Evolutionary conservation across 2,329 filamentous ascomycete species (phyloP), one percentile per base, ranked within the genome.

Genomic region (Phialophora macrospora): DNA sequence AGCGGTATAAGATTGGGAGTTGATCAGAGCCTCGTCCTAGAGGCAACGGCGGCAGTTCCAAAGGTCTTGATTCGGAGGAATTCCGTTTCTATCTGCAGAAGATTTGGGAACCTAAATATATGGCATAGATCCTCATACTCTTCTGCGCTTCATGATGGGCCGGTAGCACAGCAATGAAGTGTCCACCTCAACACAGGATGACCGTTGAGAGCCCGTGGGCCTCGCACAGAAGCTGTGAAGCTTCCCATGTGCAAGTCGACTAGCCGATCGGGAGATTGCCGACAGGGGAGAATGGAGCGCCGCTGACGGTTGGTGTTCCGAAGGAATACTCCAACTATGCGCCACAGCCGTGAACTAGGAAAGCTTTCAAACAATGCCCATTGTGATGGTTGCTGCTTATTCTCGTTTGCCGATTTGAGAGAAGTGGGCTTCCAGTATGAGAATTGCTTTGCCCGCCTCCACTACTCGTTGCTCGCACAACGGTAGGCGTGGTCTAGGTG

Each of bases 201-300:
- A 44, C 48, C 55, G 62, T 51, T 54, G 34, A n/a, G 38, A 44
- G 32, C 32, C 32, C 32, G 22, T 54, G 30, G 49, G 28, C 57
- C 52, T 48, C 11, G 28, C 49, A 4, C 24, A 6, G 46, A 54
- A 44, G 38, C 28, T 17, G 44, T 44, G 30, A 44, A 8, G 54
- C n/a, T n/a, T 34, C 38, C 34, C 7, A 56, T 5, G 30, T 24
- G 41, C 17, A 64, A 49, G 22, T 22, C 60, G 41, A 64, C 61
- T 66, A 48, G 67, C 61, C 57, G 55, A 66, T 66, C 58, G 57
- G 51, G 64, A 68, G 63, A 66, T 68, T 64, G 59, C 60, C 63
- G 67, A 66, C 62, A 62, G 38, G 63, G 63, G 49, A 56, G 44
- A 55, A 26, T 20, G 38, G 14, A 41, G 26, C 59, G 62, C 59